These are phyloP conservation scores for Auricularia auricula-judae DNA, from an alignment of 768 basidiomycete species.

Conservation along the genomic window DNA sequence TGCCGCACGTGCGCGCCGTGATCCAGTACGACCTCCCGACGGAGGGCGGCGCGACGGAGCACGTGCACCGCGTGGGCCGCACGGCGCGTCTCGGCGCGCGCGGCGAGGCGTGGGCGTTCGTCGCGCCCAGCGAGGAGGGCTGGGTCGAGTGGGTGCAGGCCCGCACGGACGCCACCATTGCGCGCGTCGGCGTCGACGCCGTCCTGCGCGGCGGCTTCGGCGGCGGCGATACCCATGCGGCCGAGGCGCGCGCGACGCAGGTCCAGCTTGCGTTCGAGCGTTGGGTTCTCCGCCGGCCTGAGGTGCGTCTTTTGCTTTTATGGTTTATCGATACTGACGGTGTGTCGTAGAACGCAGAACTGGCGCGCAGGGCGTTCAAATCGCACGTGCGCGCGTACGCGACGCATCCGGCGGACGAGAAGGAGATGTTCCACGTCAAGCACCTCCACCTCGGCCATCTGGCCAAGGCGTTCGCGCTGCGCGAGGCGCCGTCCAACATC, in stretches of 20 bases:
- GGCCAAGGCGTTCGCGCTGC: constrained; percentile 83
- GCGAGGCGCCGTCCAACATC: constrained; percentile 59
- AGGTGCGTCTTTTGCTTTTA: constrained; percentile 34
- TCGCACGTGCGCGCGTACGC: constrained; percentile 96
- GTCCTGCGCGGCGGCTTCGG: constrained; percentile 67
- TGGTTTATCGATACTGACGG: constrained; percentile 5
- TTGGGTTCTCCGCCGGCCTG: constrained; percentile 70
- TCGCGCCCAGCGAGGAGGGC: constrained; percentile 72
- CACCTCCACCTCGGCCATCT: constrained; percentile 91
- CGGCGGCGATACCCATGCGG: constrained; percentile 71
- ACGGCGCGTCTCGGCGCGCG: constrained; percentile 94
- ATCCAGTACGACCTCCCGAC: constrained; percentile 96
- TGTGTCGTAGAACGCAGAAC: constrained; percentile 48
- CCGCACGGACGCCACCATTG: constrained; percentile 39
- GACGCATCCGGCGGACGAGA: constrained; percentile 91
- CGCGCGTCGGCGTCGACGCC: constrained; percentile 52
- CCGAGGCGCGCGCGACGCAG: constrained; percentile 84
- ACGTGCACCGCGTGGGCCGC: constrained; percentile 92
- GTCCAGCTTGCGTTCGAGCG: constrained; percentile 91
- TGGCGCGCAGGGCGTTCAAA: constrained; percentile 77
- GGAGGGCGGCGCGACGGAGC: constrained; percentile 92
- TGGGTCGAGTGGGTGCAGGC: constrained; percentile 89
- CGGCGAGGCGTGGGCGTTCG: constrained; percentile 92
- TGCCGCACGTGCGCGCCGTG: constrained; percentile 88
- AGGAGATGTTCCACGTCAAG: constrained; percentile 92